These are phyloP conservation scores for Colletotrichum chlorophyti DNA, from an alignment of 2,329 filamentous ascomycete genomes.

Conservation along the genomic window DNA sequence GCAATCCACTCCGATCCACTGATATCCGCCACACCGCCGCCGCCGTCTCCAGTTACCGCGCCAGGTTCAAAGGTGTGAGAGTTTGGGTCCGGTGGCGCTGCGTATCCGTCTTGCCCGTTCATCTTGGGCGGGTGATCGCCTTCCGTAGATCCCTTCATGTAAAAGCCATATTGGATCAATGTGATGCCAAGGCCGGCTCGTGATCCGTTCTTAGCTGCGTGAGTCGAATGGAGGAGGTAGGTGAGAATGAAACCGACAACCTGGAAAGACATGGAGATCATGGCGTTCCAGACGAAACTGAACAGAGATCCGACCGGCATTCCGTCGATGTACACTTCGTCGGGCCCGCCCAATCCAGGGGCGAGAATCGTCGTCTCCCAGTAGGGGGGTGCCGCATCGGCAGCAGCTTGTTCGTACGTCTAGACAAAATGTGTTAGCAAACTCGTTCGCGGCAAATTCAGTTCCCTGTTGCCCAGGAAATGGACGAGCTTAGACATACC, in stretches of 20 bases:
- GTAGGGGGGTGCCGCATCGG: constrained; percentile 94
- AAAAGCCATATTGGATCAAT: constrained; percentile 95
- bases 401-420: constrained; percentile 98
- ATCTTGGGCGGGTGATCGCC: constrained; percentile 47
- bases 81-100: constrained; percentile 85
- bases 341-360: constrained; percentile 84
- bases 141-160: constrained; percentile 70
- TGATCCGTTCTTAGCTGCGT: constrained; percentile 97
- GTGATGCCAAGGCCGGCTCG: constrained; percentile 94
- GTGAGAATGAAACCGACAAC: constrained; percentile 97
- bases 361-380: constrained; percentile 99
- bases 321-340: constrained; percentile 97
- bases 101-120: constrained; percentile 63
- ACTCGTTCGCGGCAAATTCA: too few relatives aligned
- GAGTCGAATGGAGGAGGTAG: constrained; percentile 96
- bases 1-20: constrained; percentile 85
- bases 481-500: constrained; percentile 66
- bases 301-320: constrained; percentile 90
- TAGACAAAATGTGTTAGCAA: too few relatives aligned
- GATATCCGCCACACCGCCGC: constrained; percentile 61
- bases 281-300: constrained; percentile 88
- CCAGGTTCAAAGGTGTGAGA: constrained; percentile 85
- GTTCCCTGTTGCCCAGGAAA: too few relatives aligned
- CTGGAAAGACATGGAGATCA: constrained; percentile 98
- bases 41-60: constrained; percentile 59